Conservation (phyloP, 1,284 basidiomycete genomes). For the Moesziomyces sp. region DNA sequence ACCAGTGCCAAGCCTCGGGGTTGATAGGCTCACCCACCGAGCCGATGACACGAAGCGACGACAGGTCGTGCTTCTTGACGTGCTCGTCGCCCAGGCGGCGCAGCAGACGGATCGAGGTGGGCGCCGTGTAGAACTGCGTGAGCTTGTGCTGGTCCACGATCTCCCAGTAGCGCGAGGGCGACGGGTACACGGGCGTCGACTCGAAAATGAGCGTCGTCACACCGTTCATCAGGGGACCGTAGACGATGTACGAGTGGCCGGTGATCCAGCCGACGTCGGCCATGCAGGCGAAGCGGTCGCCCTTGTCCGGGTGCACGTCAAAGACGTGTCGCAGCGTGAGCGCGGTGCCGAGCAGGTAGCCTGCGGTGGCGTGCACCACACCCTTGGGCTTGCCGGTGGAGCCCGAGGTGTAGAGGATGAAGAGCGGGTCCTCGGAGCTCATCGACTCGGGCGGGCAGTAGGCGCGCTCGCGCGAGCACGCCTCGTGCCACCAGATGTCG, state of each 20-base stretch:
- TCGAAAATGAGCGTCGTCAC: slow-evolving; percentile 94
- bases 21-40: slow-evolving; percentile 98
- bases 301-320: slow-evolving; percentile 81
- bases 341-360: slow-evolving; percentile 88
- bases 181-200: slow-evolving; percentile 95
- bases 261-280: slow-evolving; percentile 99
- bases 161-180: slow-evolving; percentile 96
- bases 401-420: slow-evolving; percentile 95
- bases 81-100: slow-evolving; percentile 88
- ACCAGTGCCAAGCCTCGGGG: slow-evolving; percentile 99
- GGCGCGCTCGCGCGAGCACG: slow-evolving; percentile 81
- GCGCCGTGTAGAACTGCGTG: slow-evolving; percentile 72
- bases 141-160: slow-evolving; percentile 91
- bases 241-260: slow-evolving; percentile 96
- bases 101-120: slow-evolving; percentile 80
- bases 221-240: slow-evolving; percentile 91
- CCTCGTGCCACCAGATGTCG: slow-evolving; percentile 98
- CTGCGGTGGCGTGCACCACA: slow-evolving; percentile 93
- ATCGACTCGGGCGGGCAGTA: slow-evolving; percentile 91
- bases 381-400: slow-evolving; percentile 98
- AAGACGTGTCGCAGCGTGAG: slow-evolving; percentile 96
- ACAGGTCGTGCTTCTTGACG: slow-evolving; percentile 85
- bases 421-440: slow-evolving; percentile 90
- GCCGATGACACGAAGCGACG: slow-evolving; percentile 85
- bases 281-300: slow-evolving; percentile 87